A percentile compares a stretch with the other conserved stretches of the same genome.
phyloP scores from a whole-genome alignment of 768 basidiomycete genomes.

The Terana coerulea region DNA sequence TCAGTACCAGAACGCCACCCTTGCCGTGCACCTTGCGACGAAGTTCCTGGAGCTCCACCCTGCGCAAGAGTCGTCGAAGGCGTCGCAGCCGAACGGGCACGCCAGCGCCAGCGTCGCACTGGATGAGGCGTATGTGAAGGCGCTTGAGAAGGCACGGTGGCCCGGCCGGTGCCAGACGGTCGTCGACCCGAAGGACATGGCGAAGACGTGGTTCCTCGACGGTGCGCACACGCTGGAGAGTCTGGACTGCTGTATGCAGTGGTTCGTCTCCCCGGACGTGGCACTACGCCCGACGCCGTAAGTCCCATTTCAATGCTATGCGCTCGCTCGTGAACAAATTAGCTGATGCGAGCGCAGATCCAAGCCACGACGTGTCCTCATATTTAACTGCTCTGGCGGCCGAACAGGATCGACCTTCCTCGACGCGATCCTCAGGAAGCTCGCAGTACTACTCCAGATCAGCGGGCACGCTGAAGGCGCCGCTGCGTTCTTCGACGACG shows the following conservation, averaged over 20 bases:
- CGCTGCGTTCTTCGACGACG: conserved; percentile 65
- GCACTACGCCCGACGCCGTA: conserved; percentile 34
- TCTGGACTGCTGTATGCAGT: conserved; percentile 78
- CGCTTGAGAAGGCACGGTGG: conserved; percentile 74
- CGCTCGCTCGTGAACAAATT: background rate
- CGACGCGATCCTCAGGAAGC: conserved; percentile 48
- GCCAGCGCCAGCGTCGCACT: conserved; percentile 40
- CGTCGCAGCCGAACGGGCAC: too few species aligned
- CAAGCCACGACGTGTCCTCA: conserved; percentile 50
- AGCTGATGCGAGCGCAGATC: conserved; percentile 2
- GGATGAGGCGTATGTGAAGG: conserved; percentile 51
- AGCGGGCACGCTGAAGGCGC: conserved; percentile 35
- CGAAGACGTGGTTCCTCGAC: conserved; percentile 85
- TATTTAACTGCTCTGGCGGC: conserved; percentile 96
- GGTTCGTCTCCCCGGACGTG: conserved; percentile 70
- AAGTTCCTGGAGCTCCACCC: conserved; percentile 49
- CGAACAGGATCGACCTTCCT: conserved; percentile 79
- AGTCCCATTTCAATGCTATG: background rate
- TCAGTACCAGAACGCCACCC: conserved; percentile 82
- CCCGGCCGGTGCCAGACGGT: conserved; percentile 93
- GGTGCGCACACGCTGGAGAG: conserved; percentile 96
- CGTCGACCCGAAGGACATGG: conserved; percentile 46
- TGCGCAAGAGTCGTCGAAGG: background rate
- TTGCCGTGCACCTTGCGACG: conserved; percentile 73
- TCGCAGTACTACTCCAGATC: conserved; percentile 42